Conservation (phyloP, 441 rosid species). For the Erysimum pusillum region DNA sequence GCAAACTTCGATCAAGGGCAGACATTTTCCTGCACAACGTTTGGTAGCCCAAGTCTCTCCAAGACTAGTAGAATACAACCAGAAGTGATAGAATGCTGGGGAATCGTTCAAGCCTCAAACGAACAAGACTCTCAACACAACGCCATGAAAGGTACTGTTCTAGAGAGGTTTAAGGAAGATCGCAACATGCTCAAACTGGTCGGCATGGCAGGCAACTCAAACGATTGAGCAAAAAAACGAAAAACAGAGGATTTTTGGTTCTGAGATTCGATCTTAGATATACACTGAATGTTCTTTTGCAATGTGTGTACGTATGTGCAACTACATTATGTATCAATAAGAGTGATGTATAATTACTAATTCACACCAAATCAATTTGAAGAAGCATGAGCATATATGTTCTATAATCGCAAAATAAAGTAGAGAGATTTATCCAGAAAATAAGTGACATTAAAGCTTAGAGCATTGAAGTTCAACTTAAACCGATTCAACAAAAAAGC, state of each 20-base stretch:
- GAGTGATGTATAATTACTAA: neutral
- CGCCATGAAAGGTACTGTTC: slow-evolving; percentile 57
- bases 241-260: neutral
- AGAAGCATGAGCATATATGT: neutral
- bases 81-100: slow-evolving; percentile 94
- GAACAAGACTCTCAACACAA: slow-evolving; percentile 56
- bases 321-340: slow-evolving; percentile 19
- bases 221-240: slow-evolving; percentile 47
- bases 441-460: slow-evolving; percentile 25
- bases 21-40: slow-evolving; percentile 74
- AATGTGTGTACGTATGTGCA: neutral
- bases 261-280: neutral
- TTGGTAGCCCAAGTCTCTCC: slow-evolving; percentile 82
- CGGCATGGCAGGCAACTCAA: slow-evolving; percentile 77
- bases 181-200: slow-evolving; percentile 89
- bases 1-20: slow-evolving; percentile 85
- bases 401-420: neutral
- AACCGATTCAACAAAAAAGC: slow-evolving; percentile 7
- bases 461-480: slow-evolving; percentile 1
- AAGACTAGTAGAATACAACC: slow-evolving; percentile 60
- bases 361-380: neutral
- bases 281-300: slow-evolving; percentile 1
- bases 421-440: slow-evolving; percentile 11
- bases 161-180: slow-evolving; percentile 87
- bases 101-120: slow-evolving; percentile 52